phyloP scores from a whole-genome alignment of 345 rosid species.

The Pugionium cornutum region DNA sequence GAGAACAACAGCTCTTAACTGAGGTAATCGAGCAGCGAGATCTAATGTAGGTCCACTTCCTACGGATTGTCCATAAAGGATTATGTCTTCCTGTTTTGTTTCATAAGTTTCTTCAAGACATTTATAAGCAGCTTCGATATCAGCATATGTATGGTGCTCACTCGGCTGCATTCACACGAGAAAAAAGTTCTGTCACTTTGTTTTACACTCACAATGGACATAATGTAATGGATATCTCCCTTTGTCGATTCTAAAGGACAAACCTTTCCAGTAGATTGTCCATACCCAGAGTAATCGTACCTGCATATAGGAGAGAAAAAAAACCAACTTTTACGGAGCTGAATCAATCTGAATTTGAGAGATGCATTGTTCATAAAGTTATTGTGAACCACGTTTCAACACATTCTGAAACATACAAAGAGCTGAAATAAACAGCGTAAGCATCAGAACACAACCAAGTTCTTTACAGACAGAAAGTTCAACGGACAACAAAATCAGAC shows the following conservation, averaged over 20 bases:
- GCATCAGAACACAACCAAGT: slow-evolving; percentile 20
- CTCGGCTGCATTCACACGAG: slow-evolving; percentile 71
- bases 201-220: not conserved
- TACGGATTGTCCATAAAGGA: slow-evolving; percentile 96
- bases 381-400: not conserved
- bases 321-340: slow-evolving; percentile 19
- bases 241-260: slow-evolving; percentile 23
- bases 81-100: slow-evolving; percentile 80
- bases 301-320: slow-evolving; percentile 45
- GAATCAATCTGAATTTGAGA: slow-evolving; percentile 23
- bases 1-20: slow-evolving; percentile 77
- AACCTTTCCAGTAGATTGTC: slow-evolving; percentile 97
- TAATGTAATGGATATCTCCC: too few species aligned
- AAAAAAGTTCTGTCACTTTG: slow-evolving; percentile 26
- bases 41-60: slow-evolving; percentile 99
- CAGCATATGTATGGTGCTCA: slow-evolving; percentile 95
- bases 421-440: not conserved
- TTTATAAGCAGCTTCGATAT: slow-evolving; percentile 91
- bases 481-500: not conserved
- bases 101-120: slow-evolving; percentile 94
- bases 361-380: not conserved
- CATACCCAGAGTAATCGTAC: slow-evolving; percentile 97
- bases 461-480: not conserved
- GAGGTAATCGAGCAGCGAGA: slow-evolving; percentile 79
- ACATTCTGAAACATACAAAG: slow-evolving; percentile 1